Conservation (phyloP, 192 early-diverging fungal genomes). For the Coemansia sp. region DNA sequence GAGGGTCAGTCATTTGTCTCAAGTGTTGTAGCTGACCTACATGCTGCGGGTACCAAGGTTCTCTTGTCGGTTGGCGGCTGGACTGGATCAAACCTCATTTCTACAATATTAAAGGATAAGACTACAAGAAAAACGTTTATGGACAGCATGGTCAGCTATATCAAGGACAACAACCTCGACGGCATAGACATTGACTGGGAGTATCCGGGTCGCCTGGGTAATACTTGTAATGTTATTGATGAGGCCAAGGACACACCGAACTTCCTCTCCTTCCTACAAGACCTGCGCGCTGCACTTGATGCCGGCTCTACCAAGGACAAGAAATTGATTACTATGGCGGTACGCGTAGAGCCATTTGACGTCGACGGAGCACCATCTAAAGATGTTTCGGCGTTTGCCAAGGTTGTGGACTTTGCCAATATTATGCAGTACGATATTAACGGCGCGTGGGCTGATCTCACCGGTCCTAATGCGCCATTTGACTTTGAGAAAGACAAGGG, state of each 20-base stretch:
- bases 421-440: slow-evolving; percentile 72
- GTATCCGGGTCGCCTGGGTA: slow-evolving; percentile 56
- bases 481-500: slow-evolving; percentile 34
- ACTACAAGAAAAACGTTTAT: slow-evolving; percentile 47
- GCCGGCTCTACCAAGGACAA: slow-evolving; percentile 27
- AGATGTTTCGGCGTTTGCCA: slow-evolving; percentile 63
- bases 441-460: slow-evolving; percentile 58
- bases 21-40: slow-evolving; percentile 44
- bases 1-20: slow-evolving; percentile 33
- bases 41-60: slow-evolving; percentile 58
- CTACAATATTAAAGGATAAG: slow-evolving; percentile 10
- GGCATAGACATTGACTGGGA: slow-evolving; percentile 81
- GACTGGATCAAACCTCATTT: slow-evolving; percentile 60
- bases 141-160: slow-evolving; percentile 45
- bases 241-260: slow-evolving; percentile 62
- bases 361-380: slow-evolving; percentile 41
- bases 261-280: slow-evolving; percentile 61
- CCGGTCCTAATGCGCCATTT: slow-evolving; percentile 69
- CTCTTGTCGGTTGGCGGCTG: slow-evolving; percentile 70
- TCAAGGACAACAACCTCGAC: slow-evolving; percentile 61
- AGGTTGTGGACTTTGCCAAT: slow-evolving; percentile 64
- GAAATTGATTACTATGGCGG: slow-evolving; percentile 69
- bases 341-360: slow-evolving; percentile 60
- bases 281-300: slow-evolving; percentile 60
- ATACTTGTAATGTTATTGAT: slow-evolving; percentile 48